Conservation (phyloP, 768 basidiomycete species). For the Panaeolus papilionaceus region DNA sequence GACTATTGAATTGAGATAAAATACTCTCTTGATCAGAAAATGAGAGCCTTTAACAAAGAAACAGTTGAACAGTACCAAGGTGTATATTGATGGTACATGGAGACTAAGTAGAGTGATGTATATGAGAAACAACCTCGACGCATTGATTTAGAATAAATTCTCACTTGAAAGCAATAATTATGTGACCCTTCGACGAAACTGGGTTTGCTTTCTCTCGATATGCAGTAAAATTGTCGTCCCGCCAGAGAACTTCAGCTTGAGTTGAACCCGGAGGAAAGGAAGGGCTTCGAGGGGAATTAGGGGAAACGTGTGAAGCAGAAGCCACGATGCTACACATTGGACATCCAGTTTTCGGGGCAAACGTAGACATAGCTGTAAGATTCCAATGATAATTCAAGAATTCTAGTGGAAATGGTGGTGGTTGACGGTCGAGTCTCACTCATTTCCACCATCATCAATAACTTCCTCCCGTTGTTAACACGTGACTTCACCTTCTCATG, state of each 20-base stretch:
- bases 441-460: slow-evolving; percentile 14
- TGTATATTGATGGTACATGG: slow-evolving; percentile 81
- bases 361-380: slow-evolving; percentile 47
- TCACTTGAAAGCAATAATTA: slow-evolving; percentile 80
- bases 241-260: slow-evolving; percentile 71
- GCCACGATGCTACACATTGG: slow-evolving; percentile 80
- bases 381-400: neutral
- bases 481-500: slow-evolving; percentile 29
- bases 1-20: slow-evolving; percentile 50
- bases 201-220: slow-evolving; percentile 75
- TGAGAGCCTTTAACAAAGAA: slow-evolving; percentile 16
- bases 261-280: slow-evolving; percentile 52
- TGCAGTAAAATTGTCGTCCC: slow-evolving; percentile 77
- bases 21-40: slow-evolving; percentile 16
- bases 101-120: slow-evolving; percentile 50
- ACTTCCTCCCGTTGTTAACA: slow-evolving; percentile 15
- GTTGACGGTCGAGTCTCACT: slow-evolving; percentile 13
- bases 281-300: slow-evolving; percentile 51
- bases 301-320: slow-evolving; percentile 51
- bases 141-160: slow-evolving; percentile 31
- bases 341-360: slow-evolving; percentile 70
- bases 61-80: slow-evolving; percentile 54
- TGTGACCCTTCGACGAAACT: slow-evolving; percentile 75
- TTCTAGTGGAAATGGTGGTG: slow-evolving; percentile 4
- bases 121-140: slow-evolving; percentile 16